These are phyloP conservation scores for Penicillium lagena DNA, from an alignment of 495 filamentous ascomycete species.

Conservation along the genomic window DNA sequence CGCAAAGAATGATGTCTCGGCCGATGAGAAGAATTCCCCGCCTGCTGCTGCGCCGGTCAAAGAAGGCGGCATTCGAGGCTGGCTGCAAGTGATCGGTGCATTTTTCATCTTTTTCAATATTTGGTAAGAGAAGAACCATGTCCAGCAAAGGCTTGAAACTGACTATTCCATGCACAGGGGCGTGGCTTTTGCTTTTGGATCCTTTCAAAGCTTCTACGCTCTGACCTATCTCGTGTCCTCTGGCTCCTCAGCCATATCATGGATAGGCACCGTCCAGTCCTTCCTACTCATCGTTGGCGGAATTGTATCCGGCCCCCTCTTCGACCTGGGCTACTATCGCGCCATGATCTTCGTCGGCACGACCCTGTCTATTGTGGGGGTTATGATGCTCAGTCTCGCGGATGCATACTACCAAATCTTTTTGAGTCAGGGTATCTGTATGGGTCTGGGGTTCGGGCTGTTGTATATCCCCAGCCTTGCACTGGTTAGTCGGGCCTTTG, in stretches of 20 bases:
- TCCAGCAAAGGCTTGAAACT: no score
- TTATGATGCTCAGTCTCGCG: constrained; percentile 36
- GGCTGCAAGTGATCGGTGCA: no score
- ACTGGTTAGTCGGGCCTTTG: constrained; percentile 34
- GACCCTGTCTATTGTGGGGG: constrained; percentile 27
- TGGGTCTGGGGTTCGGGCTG: constrained; percentile 26
- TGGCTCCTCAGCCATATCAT: constrained; percentile 28
- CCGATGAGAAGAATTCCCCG: no score
- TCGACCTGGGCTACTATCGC: constrained; percentile 34
- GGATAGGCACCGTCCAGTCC: constrained; percentile 40
- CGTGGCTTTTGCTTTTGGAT: constrained; percentile 32
- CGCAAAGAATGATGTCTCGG: no score
- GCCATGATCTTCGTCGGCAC: constrained; percentile 18
- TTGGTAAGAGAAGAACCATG: no score
- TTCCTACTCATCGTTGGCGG: constrained; percentile 33
- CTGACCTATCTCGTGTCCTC: constrained; percentile 14
- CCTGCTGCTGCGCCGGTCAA: no score
- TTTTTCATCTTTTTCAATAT: no score
- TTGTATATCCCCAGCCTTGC: constrained; percentile 37
- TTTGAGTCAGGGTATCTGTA: constrained; percentile 28
- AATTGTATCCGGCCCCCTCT: constrained; percentile 34
- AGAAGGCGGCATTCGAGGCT: no score
- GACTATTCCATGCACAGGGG: constrained; percentile 14
- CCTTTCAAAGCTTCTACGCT: constrained; percentile 39
- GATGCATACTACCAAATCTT: constrained; percentile 25